A percentile compares a stretch with the other conserved stretches of the same genome.
phyloP scores from a whole-genome alignment of 495 filamentous ascomycete species.

The Aspergillus diversus region DNA sequence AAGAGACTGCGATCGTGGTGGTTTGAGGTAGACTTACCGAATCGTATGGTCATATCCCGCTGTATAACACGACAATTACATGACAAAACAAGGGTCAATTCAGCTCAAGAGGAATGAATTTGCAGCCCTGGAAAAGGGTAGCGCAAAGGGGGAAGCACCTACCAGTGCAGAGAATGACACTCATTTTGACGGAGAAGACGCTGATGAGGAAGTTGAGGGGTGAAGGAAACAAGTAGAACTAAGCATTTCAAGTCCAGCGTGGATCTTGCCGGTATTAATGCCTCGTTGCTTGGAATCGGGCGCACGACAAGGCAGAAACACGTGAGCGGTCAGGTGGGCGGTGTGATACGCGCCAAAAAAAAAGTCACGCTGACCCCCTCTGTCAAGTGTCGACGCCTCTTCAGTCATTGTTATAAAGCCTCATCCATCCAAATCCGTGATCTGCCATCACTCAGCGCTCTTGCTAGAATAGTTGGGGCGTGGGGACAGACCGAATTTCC shows the following conservation, averaged over 20 bases:
- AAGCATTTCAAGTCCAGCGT: conserved; percentile 3
- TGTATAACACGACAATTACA: conserved; percentile 34
- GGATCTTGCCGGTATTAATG: conserved; percentile 28
- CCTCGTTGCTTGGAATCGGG: neutral
- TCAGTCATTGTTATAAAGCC: neutral
- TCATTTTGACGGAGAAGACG: conserved; percentile 56
- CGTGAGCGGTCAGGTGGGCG: conserved; percentile 29
- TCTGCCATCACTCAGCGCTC: neutral
- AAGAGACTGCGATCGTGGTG: neutral
- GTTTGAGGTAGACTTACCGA: conserved; percentile 61
- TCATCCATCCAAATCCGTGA: neutral
- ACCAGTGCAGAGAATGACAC: conserved; percentile 88
- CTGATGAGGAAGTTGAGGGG: neutral
- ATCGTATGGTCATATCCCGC: conserved; percentile 99
- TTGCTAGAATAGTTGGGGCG: too few relatives aligned
- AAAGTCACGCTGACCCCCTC: neutral
- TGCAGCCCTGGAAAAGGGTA: neutral
- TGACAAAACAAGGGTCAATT: conserved; percentile 14
- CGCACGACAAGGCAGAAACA: neutral
- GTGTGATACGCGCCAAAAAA: conserved; percentile 18
- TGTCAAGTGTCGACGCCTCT: neutral
- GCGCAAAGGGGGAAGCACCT: conserved; percentile 29
- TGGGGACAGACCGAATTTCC: too few relatives aligned
- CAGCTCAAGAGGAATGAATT: neutral
- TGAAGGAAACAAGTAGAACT: conserved; percentile 13